Percentiles rank a stretch among this genome's conserved stretches.
These are phyloP conservation scores for Jamesozyma rosinii DNA, from an alignment of 805 yeast genomes.

Conservation along the genomic window DNA sequence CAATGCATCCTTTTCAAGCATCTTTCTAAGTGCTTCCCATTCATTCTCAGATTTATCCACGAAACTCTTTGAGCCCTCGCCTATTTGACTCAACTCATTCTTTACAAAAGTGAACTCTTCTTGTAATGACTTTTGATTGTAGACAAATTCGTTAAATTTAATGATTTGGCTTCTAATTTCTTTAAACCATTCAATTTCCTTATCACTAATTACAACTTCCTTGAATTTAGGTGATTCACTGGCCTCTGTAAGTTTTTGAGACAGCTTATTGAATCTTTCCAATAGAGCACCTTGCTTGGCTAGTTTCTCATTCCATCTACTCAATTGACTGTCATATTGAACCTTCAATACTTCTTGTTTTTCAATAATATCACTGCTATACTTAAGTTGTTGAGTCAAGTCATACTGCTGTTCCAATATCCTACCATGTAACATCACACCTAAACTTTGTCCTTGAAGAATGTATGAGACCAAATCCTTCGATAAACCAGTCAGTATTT, in stretches of 20 bases:
- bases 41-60: slow-evolving; percentile 11
- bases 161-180: slow-evolving; percentile 33
- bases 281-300: slow-evolving; percentile 30
- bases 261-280: slow-evolving; percentile 28
- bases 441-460: slow-evolving; percentile 26
- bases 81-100: slow-evolving; percentile 17
- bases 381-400: slow-evolving; percentile 33
- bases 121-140: slow-evolving; percentile 15
- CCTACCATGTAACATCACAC: slow-evolving; percentile 31
- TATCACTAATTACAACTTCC: slow-evolving; percentile 30
- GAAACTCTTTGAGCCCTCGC: slow-evolving; percentile 4
- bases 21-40: slow-evolving; percentile 28
- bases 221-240: slow-evolving; percentile 9
- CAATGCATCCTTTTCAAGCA: slow-evolving; percentile 28
- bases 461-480: slow-evolving; percentile 17
- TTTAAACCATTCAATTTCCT: slow-evolving; percentile 39
- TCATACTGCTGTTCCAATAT: slow-evolving; percentile 35
- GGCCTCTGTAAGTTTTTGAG: slow-evolving; percentile 20
- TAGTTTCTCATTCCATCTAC: slow-evolving; percentile 11
- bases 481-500: slow-evolving; percentile 18
- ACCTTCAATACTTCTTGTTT: slow-evolving; percentile 12
- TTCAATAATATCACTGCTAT: slow-evolving; percentile 17
- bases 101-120: slow-evolving; percentile 27
- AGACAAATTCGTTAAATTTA: slow-evolving; percentile 28
- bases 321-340: slow-evolving; percentile 10